These are phyloP conservation scores for Elaeagnus macrophylla DNA, from an alignment of 306 rosid species.

Conservation along the genomic window DNA sequence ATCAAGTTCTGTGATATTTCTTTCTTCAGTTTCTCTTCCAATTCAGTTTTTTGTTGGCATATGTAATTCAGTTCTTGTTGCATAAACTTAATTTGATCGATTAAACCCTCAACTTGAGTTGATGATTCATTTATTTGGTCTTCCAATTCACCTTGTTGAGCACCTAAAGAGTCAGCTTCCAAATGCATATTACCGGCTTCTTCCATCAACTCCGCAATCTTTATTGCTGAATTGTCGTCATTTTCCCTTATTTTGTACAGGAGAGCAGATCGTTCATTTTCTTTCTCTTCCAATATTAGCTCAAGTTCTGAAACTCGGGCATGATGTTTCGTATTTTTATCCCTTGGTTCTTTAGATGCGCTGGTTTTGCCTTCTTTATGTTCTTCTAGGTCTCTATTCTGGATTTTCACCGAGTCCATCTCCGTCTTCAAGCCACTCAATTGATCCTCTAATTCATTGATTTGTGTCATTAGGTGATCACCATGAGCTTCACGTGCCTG, in stretches of 20 bases:
- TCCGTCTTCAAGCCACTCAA: conserved; percentile 26
- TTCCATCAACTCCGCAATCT: conserved; percentile 22
- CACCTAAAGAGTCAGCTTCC: conserved; percentile 15
- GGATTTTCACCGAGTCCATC: conserved; percentile 19
- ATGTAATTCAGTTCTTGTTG: conserved; percentile 26
- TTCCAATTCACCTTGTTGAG: conserved; percentile 33
- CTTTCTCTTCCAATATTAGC: conserved; percentile 26
- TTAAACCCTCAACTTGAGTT: too few relatives aligned
- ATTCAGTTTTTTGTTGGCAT: conserved; percentile 24
- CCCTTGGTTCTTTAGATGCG: conserved; percentile 22
- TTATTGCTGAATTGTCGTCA: conserved; percentile 20
- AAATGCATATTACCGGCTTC: conserved; percentile 18
- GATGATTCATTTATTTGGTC: conserved; percentile 17
- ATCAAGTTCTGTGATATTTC: too few relatives aligned
- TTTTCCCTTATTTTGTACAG: conserved; percentile 18
- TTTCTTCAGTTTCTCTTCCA: conserved; percentile 23
- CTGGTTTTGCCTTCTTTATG: conserved; percentile 30
- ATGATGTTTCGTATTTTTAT: conserved; percentile 19
- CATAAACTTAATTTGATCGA: conserved; percentile 9
- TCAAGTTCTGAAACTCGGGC: conserved; percentile 31
- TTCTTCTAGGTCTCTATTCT: conserved; percentile 33
- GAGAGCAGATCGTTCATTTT: conserved; percentile 24
- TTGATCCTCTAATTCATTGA: conserved; percentile 24
- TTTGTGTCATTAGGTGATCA: conserved; percentile 13
- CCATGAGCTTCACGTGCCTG: conserved; percentile 17